phyloP scores from a whole-genome alignment of 805 yeast species.

The Soucietia sequanensis region DNA sequence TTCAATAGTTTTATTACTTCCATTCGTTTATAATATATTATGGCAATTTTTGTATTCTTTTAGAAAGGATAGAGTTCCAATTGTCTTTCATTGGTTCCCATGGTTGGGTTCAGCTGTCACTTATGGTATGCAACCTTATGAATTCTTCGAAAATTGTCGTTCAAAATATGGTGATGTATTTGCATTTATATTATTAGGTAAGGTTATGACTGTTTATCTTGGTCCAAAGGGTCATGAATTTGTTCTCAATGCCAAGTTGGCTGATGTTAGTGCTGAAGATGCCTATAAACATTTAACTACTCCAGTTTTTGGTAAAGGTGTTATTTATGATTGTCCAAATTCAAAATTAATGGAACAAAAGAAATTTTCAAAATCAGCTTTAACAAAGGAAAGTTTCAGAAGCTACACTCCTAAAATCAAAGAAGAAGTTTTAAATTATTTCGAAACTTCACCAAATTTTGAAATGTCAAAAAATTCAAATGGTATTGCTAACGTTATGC shows the following conservation, averaged over 20 bases:
- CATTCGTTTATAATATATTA: conserved; percentile 61
- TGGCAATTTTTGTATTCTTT: conserved; percentile 72
- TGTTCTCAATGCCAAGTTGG: conserved; percentile 83
- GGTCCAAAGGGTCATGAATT: conserved; percentile 99
- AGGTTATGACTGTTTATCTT: conserved; percentile 89
- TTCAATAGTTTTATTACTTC: conserved; percentile 41
- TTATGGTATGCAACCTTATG: conserved; percentile 93
- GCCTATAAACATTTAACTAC: conserved; percentile 97
- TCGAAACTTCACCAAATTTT: conserved; percentile 53
- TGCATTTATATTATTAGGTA: conserved; percentile 86
- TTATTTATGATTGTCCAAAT: conserved; percentile 95
- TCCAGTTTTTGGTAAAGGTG: conserved; percentile 98
- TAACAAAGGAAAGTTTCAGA: conserved; percentile 81
- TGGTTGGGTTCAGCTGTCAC: conserved; percentile 91
- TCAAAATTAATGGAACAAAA: conserved; percentile 95
- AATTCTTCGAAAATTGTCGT: conserved; percentile 78
- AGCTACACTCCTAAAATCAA: conserved; percentile 84
- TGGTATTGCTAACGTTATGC: conserved; percentile 68
- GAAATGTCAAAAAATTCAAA: conserved; percentile 26
- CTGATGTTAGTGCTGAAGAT: conserved; percentile 93
- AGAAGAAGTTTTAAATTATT: conserved; percentile 71
- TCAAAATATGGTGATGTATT: conserved; percentile 89
- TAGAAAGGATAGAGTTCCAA: conserved; percentile 80
- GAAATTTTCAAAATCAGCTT: conserved; percentile 89
- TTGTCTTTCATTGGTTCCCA: conserved; percentile 90